phyloP scores from a whole-genome alignment of 805 yeast genomes.

The Wickerhamiella australiensis region DNA sequence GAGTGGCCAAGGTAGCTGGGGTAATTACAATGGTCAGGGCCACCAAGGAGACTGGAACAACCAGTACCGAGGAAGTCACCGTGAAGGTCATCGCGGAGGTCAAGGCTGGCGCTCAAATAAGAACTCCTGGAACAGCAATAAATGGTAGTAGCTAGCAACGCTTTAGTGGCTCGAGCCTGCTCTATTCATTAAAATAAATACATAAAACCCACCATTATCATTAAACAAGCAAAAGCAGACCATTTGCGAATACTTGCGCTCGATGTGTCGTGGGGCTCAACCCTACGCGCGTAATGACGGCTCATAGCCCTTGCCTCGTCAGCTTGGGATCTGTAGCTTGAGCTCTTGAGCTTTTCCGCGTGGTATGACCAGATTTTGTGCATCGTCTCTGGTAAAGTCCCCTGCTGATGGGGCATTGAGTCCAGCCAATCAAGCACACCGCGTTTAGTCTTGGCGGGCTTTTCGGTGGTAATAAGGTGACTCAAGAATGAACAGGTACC shows the following conservation, averaged over 20 bases:
- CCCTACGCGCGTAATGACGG: neutral
- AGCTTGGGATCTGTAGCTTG: neutral
- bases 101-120: neutral
- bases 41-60: constrained; percentile 16
- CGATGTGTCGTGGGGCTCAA: neutral
- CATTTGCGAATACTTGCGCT: neutral
- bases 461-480: neutral
- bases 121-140: neutral
- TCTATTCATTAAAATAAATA: neutral
- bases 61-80: constrained; percentile 1
- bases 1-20: constrained; percentile 16
- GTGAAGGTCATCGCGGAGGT: neutral
- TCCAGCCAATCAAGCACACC: neutral
- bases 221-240: neutral
- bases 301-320: neutral
- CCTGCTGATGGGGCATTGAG: neutral
- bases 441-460: neutral
- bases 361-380: neutral
- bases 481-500: neutral
- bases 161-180: no score
- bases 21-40: no score
- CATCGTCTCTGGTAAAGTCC: neutral
- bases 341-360: neutral
- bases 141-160: no score
- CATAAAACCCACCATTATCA: neutral